Base-by-base conservation (phyloP, 2,329 filamentous ascomycete genomes). In the Massarina eburnea region DNA sequence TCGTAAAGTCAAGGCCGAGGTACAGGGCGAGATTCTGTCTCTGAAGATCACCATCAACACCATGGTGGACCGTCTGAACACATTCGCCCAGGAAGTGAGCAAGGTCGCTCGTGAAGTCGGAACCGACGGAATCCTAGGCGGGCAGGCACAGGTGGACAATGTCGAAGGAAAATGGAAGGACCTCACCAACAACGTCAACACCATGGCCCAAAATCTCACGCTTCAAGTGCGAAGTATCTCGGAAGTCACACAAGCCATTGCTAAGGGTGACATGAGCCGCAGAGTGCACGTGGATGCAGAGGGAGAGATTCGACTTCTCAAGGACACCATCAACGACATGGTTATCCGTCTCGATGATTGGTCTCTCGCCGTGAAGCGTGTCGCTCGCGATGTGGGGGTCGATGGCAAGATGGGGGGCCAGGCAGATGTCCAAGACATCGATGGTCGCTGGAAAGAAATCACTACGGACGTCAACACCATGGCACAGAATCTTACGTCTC, bases 301-400 rank as follows among this genome's bases (percentile, higher is more conserved):
- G 71, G 92, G 92, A 72, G 92, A 97, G 72, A 96, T 97, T 54
- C 82, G 94, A 54, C 86, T 95, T 2, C 76, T 97, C 41, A 96
- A 96, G 68, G 90, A 95, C 65, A 97, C 92, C 34, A 96, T 96
- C 76, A 96, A 96, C 70, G 92, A 96, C 83, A 96, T 96, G 92
- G 92, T 97, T 55, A 91, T 91, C 67, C 84, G 92, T 52, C 76
- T 99, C 40, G 95, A 94, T 48, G 92, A 92, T 55, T 97, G 96
- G 81, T 96, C 91, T 45, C 91, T 95, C 58, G 91, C 96, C 66
- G 88, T 99, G 54, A 94, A 97, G 73, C 83, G 91, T 59, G 92
- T 99, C 22, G 92, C 92, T 47, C 91, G 94, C 62, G 94, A 97
- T 70, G 94, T 97, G 57, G 92, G 92, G 56, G 92, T 97, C 41